Percentiles rank a stretch among this genome's conserved stretches.
Conservation (phyloP, 116 monocot species). For the Posidonia oceanica region DNA sequence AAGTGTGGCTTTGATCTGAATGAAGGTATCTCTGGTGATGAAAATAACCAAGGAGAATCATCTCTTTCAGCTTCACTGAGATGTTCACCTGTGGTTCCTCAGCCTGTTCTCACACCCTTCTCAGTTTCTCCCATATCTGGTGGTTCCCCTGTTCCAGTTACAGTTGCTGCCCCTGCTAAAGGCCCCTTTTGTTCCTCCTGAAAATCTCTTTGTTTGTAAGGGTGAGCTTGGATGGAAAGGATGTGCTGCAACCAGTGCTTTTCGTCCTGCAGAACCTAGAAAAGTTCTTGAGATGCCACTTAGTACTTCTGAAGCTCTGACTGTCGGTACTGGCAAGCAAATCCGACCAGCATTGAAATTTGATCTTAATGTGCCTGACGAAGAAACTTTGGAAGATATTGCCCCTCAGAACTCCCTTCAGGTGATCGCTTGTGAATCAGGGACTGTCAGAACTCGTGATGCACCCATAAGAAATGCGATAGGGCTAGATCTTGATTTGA, state of each 20-base stretch:
- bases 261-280: slow-evolving; percentile 92
- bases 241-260: slow-evolving; percentile 93
- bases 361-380: slow-evolving; percentile 84
- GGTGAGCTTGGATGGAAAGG: slow-evolving; percentile 85
- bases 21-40: slow-evolving; percentile 72
- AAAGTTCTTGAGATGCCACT: slow-evolving; percentile 59
- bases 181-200: slow-evolving; percentile 84
- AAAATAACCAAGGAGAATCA: slow-evolving; percentile 44
- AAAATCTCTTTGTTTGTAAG: slow-evolving; percentile 48
- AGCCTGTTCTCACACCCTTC: slow-evolving; percentile 31
- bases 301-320: slow-evolving; percentile 31
- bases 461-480: slow-evolving; percentile 18
- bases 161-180: slow-evolving; percentile 91
- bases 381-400: slow-evolving; percentile 50
- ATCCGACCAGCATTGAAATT: slow-evolving; percentile 52
- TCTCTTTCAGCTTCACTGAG: slow-evolving; percentile 12
- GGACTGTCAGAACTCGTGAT: slow-evolving; percentile 18
- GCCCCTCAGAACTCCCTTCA: slow-evolving; percentile 31
- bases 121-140: slow-evolving; percentile 18
- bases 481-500: slow-evolving; percentile 81
- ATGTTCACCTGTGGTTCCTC: slow-evolving; percentile 27
- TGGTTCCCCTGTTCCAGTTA: slow-evolving; percentile 41
- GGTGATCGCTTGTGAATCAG: slow-evolving; percentile 28
- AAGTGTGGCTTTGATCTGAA: slow-evolving; percentile 81
- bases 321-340: slow-evolving; percentile 20